Evolutionary conservation across 768 basidiomycete genomes (phyloP).

Genomic region (Nevesoporus exiguus): DNA sequence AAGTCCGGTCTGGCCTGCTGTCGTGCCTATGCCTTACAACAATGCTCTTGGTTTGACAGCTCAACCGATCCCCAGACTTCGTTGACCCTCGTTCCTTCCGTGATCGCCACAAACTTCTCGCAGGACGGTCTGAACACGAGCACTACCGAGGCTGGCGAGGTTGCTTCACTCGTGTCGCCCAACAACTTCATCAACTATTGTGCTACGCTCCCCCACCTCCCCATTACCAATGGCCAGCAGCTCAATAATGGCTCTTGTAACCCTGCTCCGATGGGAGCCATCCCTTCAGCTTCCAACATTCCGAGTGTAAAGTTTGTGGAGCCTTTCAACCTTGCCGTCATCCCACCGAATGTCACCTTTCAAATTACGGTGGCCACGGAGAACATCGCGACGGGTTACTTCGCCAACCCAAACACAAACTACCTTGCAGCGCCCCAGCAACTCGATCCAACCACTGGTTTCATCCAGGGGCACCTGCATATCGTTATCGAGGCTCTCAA

Average conservation of each 20-base stretch:
- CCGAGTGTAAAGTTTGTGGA: constrained; percentile 52
- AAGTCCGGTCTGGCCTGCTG: constrained; percentile 5
- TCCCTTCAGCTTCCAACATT: constrained; percentile 47
- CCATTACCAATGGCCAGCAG: constrained; percentile 62
- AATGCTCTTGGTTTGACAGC: constrained; percentile 18
- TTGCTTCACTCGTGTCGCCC: constrained; percentile 54
- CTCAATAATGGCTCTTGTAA: constrained; percentile 54
- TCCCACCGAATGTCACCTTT: constrained; percentile 48
- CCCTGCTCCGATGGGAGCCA: constrained; percentile 57
- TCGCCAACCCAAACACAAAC: constrained; percentile 51
- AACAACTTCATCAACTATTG: constrained; percentile 80
- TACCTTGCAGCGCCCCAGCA: constrained; percentile 58
- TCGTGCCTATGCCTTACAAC: neutral
- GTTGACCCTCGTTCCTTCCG: constrained; percentile 41
- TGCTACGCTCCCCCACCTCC: constrained; percentile 40
- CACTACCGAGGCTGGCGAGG: constrained; percentile 41
- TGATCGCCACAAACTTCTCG: constrained; percentile 55
- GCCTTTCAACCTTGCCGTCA: constrained; percentile 43
- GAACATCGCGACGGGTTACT: constrained; percentile 50
- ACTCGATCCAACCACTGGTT: constrained; percentile 41
- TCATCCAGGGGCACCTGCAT: constrained; percentile 61
- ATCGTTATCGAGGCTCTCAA: constrained; percentile 54
- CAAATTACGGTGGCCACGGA: constrained; percentile 47
- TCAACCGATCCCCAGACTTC: constrained; percentile 23
- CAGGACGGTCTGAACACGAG: constrained; percentile 42